These are phyloP conservation scores for Bipolaris bicolor DNA, from an alignment of 2,329 filamentous ascomycete species.

Conservation along the genomic window DNA sequence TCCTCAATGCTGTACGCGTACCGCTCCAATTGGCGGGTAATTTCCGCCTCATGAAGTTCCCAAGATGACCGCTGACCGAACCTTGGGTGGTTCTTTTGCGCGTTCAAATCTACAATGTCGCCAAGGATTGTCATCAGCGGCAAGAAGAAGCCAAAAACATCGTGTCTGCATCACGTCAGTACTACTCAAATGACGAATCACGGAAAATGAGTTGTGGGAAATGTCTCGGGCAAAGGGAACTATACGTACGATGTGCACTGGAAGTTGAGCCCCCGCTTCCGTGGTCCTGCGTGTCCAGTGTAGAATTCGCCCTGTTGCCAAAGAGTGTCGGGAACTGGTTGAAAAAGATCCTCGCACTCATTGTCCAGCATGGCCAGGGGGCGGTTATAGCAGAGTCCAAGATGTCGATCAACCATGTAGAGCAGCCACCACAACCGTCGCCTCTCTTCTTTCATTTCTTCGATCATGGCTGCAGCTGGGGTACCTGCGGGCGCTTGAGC, in stretches of 20 bases:
- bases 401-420: slow-evolving; percentile 82
- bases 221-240: background rate
- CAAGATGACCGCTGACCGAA: slow-evolving; percentile 78
- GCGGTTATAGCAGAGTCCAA: slow-evolving; percentile 89
- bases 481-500: slow-evolving; percentile 34
- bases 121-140: slow-evolving; percentile 93
- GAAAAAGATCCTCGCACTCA: slow-evolving; percentile 80
- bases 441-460: slow-evolving; percentile 74
- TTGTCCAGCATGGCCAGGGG: slow-evolving; percentile 81
- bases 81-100: slow-evolving; percentile 84
- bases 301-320: slow-evolving; percentile 86
- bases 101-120: slow-evolving; percentile 88
- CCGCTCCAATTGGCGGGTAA: slow-evolving; percentile 76
- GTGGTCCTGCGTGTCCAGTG: slow-evolving; percentile 50
- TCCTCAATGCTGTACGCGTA: slow-evolving; percentile 81
- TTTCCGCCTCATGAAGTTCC: slow-evolving; percentile 79
- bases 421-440: slow-evolving; percentile 92
- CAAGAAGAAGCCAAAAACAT: slow-evolving; percentile 90
- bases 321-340: slow-evolving; percentile 82
- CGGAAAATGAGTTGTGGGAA: background rate
- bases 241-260: slow-evolving; percentile 70
- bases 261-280: slow-evolving; percentile 70
- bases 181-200: background rate
- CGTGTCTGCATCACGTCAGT: slow-evolving; percentile 57
- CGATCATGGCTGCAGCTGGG: slow-evolving; percentile 44